phyloP scores from a whole-genome alignment of 768 basidiomycete species.

The Boletus eberwhitei region DNA sequence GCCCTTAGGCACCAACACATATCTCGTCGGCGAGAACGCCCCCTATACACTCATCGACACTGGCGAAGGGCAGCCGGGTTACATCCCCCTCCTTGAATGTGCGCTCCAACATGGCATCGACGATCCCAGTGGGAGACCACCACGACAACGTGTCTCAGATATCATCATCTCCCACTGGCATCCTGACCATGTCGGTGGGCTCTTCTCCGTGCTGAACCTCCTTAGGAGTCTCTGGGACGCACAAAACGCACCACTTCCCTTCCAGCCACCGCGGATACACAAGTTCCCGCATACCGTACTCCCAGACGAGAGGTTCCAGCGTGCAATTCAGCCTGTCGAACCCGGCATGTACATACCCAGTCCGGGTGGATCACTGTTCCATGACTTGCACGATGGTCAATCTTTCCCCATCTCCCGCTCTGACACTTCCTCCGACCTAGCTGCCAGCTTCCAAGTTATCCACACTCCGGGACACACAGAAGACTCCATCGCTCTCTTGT shows the following conservation, averaged over 20 bases:
- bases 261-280: constrained; percentile 68
- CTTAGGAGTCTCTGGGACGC: constrained; percentile 62
- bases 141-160: constrained; percentile 61
- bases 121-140: not conserved
- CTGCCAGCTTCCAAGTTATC: constrained; percentile 52
- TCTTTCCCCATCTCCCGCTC: constrained; percentile 35
- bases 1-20: constrained; percentile 82
- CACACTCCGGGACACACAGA: constrained; percentile 89
- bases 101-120: constrained; percentile 48
- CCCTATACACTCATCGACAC: constrained; percentile 84
- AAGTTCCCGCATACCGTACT: constrained; percentile 53
- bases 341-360: constrained; percentile 45
- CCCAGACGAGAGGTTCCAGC: constrained; percentile 29
- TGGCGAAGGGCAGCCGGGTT: constrained; percentile 68
- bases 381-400: constrained; percentile 59
- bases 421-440: not conserved
- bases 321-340: constrained; percentile 39
- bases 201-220: constrained; percentile 65
- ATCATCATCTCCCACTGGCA: constrained; percentile 93
- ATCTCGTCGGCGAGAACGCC: constrained; percentile 66
- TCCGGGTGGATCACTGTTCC: constrained; percentile 44
- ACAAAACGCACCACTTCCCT: constrained; percentile 43
- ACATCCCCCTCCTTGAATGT: constrained; percentile 61
- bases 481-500: constrained; percentile 77
- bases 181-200: constrained; percentile 77